Conservation (phyloP, 2,329 filamentous ascomycete species). For the Nannizzia gypsea region DNA sequence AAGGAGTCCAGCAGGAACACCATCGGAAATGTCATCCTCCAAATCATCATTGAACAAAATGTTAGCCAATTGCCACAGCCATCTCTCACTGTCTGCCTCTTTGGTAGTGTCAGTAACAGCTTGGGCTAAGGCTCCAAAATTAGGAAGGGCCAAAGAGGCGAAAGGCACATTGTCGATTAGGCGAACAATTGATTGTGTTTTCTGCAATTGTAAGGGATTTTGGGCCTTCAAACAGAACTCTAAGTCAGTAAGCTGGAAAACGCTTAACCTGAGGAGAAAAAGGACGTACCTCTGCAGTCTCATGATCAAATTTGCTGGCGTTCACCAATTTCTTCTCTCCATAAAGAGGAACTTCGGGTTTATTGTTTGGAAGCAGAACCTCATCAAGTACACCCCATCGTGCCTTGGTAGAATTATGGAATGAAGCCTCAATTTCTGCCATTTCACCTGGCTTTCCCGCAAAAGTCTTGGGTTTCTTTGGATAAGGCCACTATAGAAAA, state of each 20-base stretch:
- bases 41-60: slow-evolving; percentile 68
- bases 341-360: not conserved
- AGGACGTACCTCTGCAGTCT: slow-evolving; percentile 10
- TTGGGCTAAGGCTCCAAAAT: slow-evolving; percentile 26
- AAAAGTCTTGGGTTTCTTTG: slow-evolving; percentile 61
- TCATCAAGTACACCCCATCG: slow-evolving; percentile 66
- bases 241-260: not conserved
- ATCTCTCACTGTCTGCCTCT: slow-evolving; percentile 26
- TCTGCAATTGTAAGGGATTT: slow-evolving; percentile 26
- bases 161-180: slow-evolving; percentile 49
- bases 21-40: slow-evolving; percentile 35
- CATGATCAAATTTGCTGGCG: slow-evolving; percentile 4
- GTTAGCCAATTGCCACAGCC: slow-evolving; percentile 72
- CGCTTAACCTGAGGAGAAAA: not conserved
- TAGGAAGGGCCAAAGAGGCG: slow-evolving; percentile 27
- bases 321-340: not conserved
- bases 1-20: slow-evolving; percentile 30
- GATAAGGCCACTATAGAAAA: slow-evolving; percentile 66
- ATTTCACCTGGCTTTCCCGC: slow-evolving; percentile 50
- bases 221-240: slow-evolving; percentile 14
- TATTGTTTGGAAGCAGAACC: slow-evolving; percentile 51
- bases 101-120: slow-evolving; percentile 19
- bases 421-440: slow-evolving; percentile 52
- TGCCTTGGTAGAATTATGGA: slow-evolving; percentile 63
- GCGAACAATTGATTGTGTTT: slow-evolving; percentile 33